Evolutionary conservation across 2,329 filamentous ascomycete genomes (phyloP), one percentile per base, ranked within the genome.

Genomic region (Elsinoe batatas): DNA sequence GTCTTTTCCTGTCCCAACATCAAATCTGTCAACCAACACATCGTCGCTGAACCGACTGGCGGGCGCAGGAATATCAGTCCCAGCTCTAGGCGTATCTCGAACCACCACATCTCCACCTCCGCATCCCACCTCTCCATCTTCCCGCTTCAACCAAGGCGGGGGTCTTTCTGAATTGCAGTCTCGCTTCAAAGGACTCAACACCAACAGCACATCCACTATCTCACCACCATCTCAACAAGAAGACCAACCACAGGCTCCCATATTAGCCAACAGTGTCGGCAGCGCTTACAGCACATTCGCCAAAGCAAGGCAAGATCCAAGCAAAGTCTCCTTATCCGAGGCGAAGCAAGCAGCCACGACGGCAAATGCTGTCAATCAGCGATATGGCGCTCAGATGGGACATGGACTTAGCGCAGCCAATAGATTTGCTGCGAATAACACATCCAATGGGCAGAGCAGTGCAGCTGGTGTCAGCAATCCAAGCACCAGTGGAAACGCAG

Each of bases 21-120:
- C 47, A 17, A 51, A 37, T 20, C 15, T 51, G 6, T 51, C 47
- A 4, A 51, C 88, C 4, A 67, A 85, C 56, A 77, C 53, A 6
- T 32, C 40, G 5, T 18, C 53, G 1, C 13, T 44, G 4, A 33
- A 73, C 57, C 79, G 88, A 40, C 76, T 96, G 7, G 81, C 83
- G 10, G 79, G 82, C 36, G 84, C 87, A 1, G 90, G 90, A 1
- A 76, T 95, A 5, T 87, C 84, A 0, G 88, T 95, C 0, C 85
- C 89, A 0, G 85, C 79, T 0, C 74, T 95, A 3, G 86, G 86
- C 4, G 94, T 95, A 58, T 83, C 82, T 3, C 67, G 65, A 46
- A 71, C 61, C 56, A 63, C 63, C n/a, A 67, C 50, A 26, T 53
- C 53, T n/a, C 46, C 50, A 2, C 37, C 40, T 5, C 32, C 58